Conservation (phyloP, 2,329 filamentous ascomycete genomes). For the Alternaria sp. region DNA sequence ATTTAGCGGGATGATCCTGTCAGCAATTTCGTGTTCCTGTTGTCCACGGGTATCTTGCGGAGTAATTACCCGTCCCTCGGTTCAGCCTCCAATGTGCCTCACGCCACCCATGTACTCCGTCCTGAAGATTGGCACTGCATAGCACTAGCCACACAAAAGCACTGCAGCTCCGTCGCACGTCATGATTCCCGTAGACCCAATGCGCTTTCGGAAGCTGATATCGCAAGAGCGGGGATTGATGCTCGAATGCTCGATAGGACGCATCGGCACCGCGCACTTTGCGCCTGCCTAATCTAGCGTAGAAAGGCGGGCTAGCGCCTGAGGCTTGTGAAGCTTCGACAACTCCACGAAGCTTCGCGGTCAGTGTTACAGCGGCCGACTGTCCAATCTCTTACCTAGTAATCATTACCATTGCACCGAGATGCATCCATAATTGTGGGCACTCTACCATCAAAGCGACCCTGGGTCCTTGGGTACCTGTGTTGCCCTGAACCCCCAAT, state of each 20-base stretch:
- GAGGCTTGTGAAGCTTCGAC: conserved; percentile 4
- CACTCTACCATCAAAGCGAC: background rate
- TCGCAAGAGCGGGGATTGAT: background rate
- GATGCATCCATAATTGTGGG: background rate
- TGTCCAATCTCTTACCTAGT: background rate
- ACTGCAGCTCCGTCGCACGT: background rate
- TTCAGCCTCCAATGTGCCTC: background rate
- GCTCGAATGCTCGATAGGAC: background rate
- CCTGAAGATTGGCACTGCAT: background rate
- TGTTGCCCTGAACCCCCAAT: background rate
- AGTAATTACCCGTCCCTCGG: background rate
- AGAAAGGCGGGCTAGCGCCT: background rate
- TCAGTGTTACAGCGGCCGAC: background rate
- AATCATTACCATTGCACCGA: background rate
- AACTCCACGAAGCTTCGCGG: background rate
- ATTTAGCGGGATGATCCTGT: background rate
- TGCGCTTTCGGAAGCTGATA: background rate
- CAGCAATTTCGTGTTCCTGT: background rate
- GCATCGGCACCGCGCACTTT: background rate
- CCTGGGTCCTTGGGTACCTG: background rate
- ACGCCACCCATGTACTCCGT: background rate
- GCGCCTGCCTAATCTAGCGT: conserved; percentile 6
- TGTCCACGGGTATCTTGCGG: background rate
- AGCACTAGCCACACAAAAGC: background rate
- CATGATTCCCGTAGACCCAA: background rate